Base-by-base conservation (phyloP, 306 rosid genomes). In the Phaseolus lunatus region DNA sequence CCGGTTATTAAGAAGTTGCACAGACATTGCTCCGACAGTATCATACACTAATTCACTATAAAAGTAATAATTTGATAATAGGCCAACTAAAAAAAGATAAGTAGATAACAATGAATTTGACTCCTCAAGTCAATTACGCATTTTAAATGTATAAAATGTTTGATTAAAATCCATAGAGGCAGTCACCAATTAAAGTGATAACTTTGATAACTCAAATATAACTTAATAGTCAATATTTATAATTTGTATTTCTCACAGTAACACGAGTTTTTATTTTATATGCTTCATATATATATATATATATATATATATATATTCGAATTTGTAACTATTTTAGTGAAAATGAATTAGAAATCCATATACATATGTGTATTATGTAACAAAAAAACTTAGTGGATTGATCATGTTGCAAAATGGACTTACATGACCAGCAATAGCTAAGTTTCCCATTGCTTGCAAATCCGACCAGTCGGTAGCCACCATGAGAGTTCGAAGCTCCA, bases 371-470 rank as follows among this genome's bases (percentile, higher is more conserved):
- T 39, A 39, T 9, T 43, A 43, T 43, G 13, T 2, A 43, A 43
- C 4, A 43, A 12, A 12, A 3, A 43, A 3, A 43, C 15, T 5
- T 1, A 3, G 27, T 12, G 37, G 10, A 12, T 13, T 24, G 19
- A 57, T 57, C 18, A 24, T 26, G 20, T 16, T 31, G 44, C 18
- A 68, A 58, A 22, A 65, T 49, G 1, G 66, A 85, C 96, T 87
- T 84, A 95, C 98, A 75, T 92, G 96, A 73, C 97, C 97, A 58
- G 97, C 98, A 85, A 95, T 76, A 63, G 97, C 91, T 85, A 95
- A 82, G 57, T 88, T 88, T 13, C 75, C 85, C 96, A 88, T 89
- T 9, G 91, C 87, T 67, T 76, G 59, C 9, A 54, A 48, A 79
- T 95, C 93, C 27, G 80, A 84, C 98, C 98, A 92, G 75, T 92